Percentiles rank a stretch among this genome's conserved stretches.
Evolutionary conservation across 2,329 filamentous ascomycete genomes (phyloP).

Genomic region (Aspergillus latus): DNA sequence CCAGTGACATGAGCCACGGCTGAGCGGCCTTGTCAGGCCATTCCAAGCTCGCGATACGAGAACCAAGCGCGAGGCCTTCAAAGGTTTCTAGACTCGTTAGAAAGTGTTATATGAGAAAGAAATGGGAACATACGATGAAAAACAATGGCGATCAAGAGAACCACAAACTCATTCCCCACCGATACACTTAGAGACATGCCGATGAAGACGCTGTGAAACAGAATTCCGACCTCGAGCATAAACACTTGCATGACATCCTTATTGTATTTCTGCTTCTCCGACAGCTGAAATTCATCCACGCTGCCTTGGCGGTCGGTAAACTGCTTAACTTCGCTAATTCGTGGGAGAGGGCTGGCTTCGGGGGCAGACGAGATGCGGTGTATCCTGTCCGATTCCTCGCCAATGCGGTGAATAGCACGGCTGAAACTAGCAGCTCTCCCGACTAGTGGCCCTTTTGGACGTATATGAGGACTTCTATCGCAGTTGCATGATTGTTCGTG

Average conservation of each 20-base stretch:
- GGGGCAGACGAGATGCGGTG: slow-evolving; percentile 26
- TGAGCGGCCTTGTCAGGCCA: slow-evolving; percentile 34
- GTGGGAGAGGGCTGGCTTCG: slow-evolving; percentile 14
- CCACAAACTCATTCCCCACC: slow-evolving; percentile 34
- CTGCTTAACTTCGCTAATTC: slow-evolving; percentile 19
- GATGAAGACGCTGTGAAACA: slow-evolving; percentile 68
- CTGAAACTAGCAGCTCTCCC: slow-evolving; percentile 32
- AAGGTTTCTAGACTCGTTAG: slow-evolving; percentile 31
- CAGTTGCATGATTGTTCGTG: neutral
- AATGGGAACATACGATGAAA: slow-evolving; percentile 34
- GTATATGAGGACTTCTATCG: slow-evolving; percentile 23
- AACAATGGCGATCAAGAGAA: slow-evolving; percentile 37
- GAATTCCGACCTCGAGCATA: slow-evolving; percentile 72
- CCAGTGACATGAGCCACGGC: slow-evolving; percentile 72
- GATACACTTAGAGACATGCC: slow-evolving; percentile 40
- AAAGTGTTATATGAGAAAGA: neutral
- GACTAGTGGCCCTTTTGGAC: slow-evolving; percentile 28
- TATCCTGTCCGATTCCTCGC: slow-evolving; percentile 25
- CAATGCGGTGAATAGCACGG: slow-evolving; percentile 30
- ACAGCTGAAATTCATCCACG: slow-evolving; percentile 1
- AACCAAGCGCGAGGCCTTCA: slow-evolving; percentile 36
- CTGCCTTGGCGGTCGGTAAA: slow-evolving; percentile 9
- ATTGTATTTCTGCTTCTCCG: slow-evolving; percentile 47
- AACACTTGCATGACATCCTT: slow-evolving; percentile 71
- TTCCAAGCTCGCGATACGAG: slow-evolving; percentile 33